Conservation (phyloP, 2,329 filamentous ascomycete species). For the Teratosphaeria nubilosa region DNA sequence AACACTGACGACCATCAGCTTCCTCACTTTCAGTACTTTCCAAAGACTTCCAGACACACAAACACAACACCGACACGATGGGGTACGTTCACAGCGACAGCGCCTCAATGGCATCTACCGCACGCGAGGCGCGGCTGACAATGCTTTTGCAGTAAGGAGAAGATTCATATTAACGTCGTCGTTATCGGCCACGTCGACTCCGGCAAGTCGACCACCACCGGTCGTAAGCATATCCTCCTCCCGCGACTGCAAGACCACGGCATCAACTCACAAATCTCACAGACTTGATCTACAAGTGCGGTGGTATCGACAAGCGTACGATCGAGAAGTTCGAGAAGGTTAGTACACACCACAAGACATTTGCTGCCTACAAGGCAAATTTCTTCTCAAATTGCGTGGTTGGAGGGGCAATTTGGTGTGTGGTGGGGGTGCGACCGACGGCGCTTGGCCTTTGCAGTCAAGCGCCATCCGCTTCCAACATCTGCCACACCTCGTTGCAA, state of each 20-base stretch:
- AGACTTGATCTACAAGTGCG: conserved; percentile 99
- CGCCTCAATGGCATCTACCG: neutral
- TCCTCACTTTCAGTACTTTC: neutral
- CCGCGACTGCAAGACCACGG: conserved; percentile 20
- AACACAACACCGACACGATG: neutral
- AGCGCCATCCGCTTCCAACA: neutral
- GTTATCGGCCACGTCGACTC: conserved; percentile 99
- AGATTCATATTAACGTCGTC: conserved; percentile 90
- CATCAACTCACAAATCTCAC: conserved; percentile 50
- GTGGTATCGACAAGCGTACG: conserved; percentile 99
- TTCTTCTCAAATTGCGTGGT: conserved; percentile 3
- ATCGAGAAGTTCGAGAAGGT: conserved; percentile 99
- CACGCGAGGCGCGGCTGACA: neutral
- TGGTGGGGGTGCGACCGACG: conserved; percentile 5
- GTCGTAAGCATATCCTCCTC: conserved; percentile 47
- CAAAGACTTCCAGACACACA: neutral
- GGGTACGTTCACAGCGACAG: neutral
- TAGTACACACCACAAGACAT: conserved; percentile 18
- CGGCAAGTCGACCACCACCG: conserved; percentile 94
- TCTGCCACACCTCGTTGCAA: neutral
- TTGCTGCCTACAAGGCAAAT: conserved; percentile 3
- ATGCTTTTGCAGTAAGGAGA: conserved; percentile 66
- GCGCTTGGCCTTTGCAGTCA: neutral
- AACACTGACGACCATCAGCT: neutral
- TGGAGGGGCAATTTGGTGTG: conserved; percentile 4